phyloP scores from a whole-genome alignment of 1,139 yeast species.

The Pichia sp. region DNA sequence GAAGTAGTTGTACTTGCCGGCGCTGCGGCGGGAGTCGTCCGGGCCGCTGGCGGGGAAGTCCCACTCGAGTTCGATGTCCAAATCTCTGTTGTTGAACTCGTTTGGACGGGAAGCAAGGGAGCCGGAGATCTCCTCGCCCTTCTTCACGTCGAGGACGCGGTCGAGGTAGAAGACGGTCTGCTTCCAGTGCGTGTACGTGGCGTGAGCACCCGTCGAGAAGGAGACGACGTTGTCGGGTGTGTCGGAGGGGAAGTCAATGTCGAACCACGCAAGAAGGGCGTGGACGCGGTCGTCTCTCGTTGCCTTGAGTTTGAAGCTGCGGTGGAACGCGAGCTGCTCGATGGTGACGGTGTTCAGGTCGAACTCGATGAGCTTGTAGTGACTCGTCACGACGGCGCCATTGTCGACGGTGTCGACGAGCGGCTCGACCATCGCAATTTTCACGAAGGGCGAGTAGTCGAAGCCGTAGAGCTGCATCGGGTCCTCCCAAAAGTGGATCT shows the following conservation, averaged over 20 bases:
- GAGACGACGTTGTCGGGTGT: constrained; percentile 39
- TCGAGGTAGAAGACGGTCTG: constrained; percentile 91
- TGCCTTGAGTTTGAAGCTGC: constrained; percentile 64
- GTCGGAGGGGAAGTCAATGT: constrained; percentile 70
- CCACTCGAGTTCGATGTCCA: constrained; percentile 65
- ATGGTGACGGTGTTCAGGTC: constrained; percentile 86
- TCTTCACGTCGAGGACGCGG: constrained; percentile 72
- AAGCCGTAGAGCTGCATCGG: constrained; percentile 71
- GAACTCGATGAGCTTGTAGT: constrained; percentile 68
- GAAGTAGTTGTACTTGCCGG: constrained; percentile 59
- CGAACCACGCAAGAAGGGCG: constrained; percentile 93
- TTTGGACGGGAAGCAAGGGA: constrained; percentile 74
- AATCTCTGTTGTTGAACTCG: constrained; percentile 72
- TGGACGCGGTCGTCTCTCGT: constrained; percentile 78
- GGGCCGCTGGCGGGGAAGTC: constrained; percentile 53
- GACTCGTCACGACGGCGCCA: constrained; percentile 66
- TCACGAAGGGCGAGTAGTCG: constrained; percentile 70
- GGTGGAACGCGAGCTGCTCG: constrained; percentile 73
- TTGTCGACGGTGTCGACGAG: constrained; percentile 89
- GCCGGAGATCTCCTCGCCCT: constrained; percentile 74
- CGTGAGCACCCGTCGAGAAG: constrained; percentile 80
- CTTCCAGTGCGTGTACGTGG: constrained; percentile 90
- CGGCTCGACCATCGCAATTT: constrained; percentile 80
- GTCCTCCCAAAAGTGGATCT: constrained; percentile 92
- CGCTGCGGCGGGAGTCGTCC: constrained; percentile 47